A percentile compares a stretch with the other conserved stretches of the same genome.
Evolutionary conservation across 2,329 filamentous ascomycete genomes (phyloP).

Genomic region (Alternaria burnsii): DNA sequence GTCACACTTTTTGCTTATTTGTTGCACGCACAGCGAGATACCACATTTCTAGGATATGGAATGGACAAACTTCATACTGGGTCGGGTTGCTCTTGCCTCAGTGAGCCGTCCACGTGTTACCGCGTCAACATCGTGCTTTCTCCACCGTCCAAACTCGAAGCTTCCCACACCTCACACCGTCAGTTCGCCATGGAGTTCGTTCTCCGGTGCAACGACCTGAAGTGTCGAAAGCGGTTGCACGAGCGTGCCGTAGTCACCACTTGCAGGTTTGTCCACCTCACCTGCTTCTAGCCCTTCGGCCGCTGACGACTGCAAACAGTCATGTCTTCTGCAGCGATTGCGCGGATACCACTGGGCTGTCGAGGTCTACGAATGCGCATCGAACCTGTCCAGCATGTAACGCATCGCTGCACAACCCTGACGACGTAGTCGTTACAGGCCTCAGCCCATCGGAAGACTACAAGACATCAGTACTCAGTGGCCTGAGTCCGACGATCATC

Average conservation of each 20-base stretch:
- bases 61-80: slow-evolving; percentile 2
- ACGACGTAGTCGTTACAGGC: slow-evolving; percentile 76
- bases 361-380: slow-evolving; percentile 61
- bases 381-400: slow-evolving; percentile 79
- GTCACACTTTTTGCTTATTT: not conserved
- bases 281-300: slow-evolving; percentile 15
- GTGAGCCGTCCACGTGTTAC: slow-evolving; percentile 16
- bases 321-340: slow-evolving; percentile 88
- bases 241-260: slow-evolving; percentile 84
- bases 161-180: slow-evolving; percentile 1
- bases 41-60: slow-evolving; percentile 25
- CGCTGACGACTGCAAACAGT: slow-evolving; percentile 55
- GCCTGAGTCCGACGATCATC: slow-evolving; percentile 79
- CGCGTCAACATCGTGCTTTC: slow-evolving; percentile 11
- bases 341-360: slow-evolving; percentile 70
- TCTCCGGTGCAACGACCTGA: slow-evolving; percentile 81
- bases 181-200: slow-evolving; percentile 71
- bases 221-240: slow-evolving; percentile 74
- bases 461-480: slow-evolving; percentile 85
- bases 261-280: slow-evolving; percentile 71
- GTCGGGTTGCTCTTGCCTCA: slow-evolving; percentile 25
- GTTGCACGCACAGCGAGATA: slow-evolving; percentile 34
- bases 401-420: slow-evolving; percentile 70
- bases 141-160: not conserved
- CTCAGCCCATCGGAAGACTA: slow-evolving; percentile 87